A percentile compares a stretch with the other conserved stretches of the same genome.
These are phyloP conservation scores for Cadophora sp. DNA, from an alignment of 2,329 filamentous ascomycete species.

Conservation along the genomic window DNA sequence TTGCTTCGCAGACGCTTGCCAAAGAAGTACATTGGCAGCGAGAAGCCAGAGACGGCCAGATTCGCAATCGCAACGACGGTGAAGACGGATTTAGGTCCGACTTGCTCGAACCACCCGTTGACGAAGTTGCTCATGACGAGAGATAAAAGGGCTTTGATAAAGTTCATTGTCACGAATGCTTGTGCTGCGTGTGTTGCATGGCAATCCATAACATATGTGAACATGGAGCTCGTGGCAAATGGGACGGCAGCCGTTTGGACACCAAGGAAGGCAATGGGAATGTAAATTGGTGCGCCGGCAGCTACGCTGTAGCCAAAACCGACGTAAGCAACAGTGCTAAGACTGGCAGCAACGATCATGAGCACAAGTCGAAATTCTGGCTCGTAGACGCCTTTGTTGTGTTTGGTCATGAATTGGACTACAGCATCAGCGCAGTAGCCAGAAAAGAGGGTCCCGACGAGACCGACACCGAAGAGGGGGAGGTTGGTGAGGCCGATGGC, in stretches of 20 bases:
- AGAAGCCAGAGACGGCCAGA: conserved; percentile 27
- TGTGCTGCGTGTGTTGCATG: conserved; percentile 49
- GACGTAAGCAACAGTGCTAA: conserved; percentile 48
- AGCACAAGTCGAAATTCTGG: conserved; percentile 56
- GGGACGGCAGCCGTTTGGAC: conserved; percentile 44
- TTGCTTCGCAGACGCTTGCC: conserved; percentile 37
- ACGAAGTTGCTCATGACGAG: conserved; percentile 41
- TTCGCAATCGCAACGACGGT: conserved; percentile 29
- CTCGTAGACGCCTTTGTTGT: conserved; percentile 45
- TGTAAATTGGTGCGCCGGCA: conserved; percentile 46
- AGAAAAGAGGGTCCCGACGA: conserved; percentile 54
- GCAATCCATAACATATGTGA: conserved; percentile 51
- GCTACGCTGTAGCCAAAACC: conserved; percentile 50
- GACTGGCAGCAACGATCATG: conserved; percentile 46
- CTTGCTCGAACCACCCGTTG: conserved; percentile 38
- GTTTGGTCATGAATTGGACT: conserved; percentile 36
- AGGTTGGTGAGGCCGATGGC: conserved; percentile 55
- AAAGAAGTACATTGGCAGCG: conserved; percentile 40
- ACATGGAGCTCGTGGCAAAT: conserved; percentile 47
- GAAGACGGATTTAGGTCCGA: conserved; percentile 37
- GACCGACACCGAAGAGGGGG: conserved; percentile 52
- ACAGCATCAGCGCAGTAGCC: conserved; percentile 47
- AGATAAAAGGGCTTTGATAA: conserved; percentile 48
- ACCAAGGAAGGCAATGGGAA: conserved; percentile 44
- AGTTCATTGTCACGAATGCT: conserved; percentile 51